Evolutionary conservation across 495 filamentous ascomycete species (phyloP).

Genomic region (Penicillium riverlandense): DNA sequence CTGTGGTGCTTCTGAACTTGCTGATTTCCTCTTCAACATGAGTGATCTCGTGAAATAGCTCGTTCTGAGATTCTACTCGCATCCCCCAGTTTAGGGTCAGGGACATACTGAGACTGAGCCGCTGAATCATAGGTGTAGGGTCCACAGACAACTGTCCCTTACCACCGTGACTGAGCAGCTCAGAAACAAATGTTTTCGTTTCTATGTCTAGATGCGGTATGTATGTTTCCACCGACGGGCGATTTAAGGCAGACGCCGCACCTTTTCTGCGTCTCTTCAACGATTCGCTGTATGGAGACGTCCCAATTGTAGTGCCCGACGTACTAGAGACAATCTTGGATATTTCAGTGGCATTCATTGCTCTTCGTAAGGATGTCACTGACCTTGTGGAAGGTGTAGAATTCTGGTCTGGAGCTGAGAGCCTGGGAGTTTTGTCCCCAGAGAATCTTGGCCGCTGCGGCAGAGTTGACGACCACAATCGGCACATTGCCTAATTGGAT

Average conservation of each 20-base stretch:
- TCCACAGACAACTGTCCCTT: constrained; percentile 46
- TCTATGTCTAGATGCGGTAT: constrained; percentile 54
- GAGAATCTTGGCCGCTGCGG: constrained; percentile 47
- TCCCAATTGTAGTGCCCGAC: constrained; percentile 59
- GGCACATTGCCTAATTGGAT: constrained; percentile 57
- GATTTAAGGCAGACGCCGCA: constrained; percentile 55
- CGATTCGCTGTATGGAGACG: constrained; percentile 55
- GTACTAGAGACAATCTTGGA: constrained; percentile 52
- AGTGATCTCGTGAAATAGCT: constrained; percentile 55
- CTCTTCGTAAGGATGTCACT: no score
- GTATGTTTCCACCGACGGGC: constrained; percentile 53
- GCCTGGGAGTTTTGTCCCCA: constrained; percentile 55
- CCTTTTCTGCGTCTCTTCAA: constrained; percentile 58
- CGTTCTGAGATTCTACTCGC: constrained; percentile 48
- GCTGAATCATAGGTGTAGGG: constrained; percentile 55
- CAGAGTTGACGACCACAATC: constrained; percentile 54
- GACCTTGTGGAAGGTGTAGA: constrained; percentile 64
- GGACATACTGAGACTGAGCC: constrained; percentile 47
- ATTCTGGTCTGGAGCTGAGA: constrained; percentile 50
- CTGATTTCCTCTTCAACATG: constrained; percentile 55
- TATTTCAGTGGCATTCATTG: constrained; percentile 1
- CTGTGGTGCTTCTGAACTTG: constrained; percentile 51
- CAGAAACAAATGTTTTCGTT: constrained; percentile 50
- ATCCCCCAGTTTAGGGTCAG: constrained; percentile 60
- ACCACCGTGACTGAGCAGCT: constrained; percentile 48